Conservation (phyloP, 345 rosid genomes). For the Mallotus nudiflorus region DNA sequence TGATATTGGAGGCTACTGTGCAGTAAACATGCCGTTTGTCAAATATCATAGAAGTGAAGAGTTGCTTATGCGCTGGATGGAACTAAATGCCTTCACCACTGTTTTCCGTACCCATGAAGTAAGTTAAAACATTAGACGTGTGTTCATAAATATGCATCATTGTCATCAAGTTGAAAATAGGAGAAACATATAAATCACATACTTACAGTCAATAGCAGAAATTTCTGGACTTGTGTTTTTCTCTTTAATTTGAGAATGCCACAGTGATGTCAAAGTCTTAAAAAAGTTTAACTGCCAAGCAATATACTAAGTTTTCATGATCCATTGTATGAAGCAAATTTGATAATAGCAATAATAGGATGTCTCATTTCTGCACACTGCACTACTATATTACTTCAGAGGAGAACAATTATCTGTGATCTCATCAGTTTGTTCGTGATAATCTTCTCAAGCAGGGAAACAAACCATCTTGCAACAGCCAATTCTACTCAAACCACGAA, state of each 20-base stretch:
- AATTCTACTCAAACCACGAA: slow-evolving; percentile 55
- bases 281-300: background rate
- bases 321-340: background rate
- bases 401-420: background rate
- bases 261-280: background rate
- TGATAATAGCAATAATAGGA: background rate
- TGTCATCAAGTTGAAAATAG: slow-evolving; percentile 17
- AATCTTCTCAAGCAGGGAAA: slow-evolving; percentile 49
- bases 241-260: background rate
- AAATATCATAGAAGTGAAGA: slow-evolving; percentile 63
- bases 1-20: slow-evolving; percentile 76
- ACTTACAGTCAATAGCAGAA: background rate
- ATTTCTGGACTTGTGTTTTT: background rate
- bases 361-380: background rate
- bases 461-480: slow-evolving; percentile 59
- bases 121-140: slow-evolving; percentile 25
- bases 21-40: slow-evolving; percentile 51
- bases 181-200: background rate
- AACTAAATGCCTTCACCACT: slow-evolving; percentile 61
- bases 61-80: slow-evolving; percentile 76
- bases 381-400: background rate
- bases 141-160: slow-evolving; percentile 12
- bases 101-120: slow-evolving; percentile 78
- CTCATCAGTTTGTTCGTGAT: slow-evolving; percentile 3
- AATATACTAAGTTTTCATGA: background rate